Percentiles rank a stretch among this genome's conserved stretches.
Evolutionary conservation across 306 rosid species (phyloP).

Genomic region (Prinsepia uniflora): DNA sequence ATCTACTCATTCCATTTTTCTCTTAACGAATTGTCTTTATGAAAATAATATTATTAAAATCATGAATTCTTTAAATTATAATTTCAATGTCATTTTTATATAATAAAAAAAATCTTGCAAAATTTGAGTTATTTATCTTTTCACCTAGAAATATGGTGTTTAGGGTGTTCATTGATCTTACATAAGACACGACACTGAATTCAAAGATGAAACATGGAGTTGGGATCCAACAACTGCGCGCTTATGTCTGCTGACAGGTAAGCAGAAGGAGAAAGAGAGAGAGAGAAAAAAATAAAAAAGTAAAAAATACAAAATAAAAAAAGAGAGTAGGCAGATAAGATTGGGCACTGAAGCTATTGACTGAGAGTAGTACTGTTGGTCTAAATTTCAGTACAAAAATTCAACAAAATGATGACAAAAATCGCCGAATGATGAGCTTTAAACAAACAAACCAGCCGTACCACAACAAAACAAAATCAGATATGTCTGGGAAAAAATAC

Average conservation of each 20-base stretch:
- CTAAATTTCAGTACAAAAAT: neutral
- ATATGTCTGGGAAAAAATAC: neutral
- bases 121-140: no score
- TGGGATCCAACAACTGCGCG: constrained; percentile 40
- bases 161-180: neutral
- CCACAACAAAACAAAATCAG: neutral
- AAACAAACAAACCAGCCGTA: neutral
- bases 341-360: constrained; percentile 24
- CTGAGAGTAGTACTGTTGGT: constrained; percentile 20
- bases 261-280: constrained; percentile 9
- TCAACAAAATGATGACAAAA: constrained; percentile 5
- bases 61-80: no score
- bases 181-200: constrained; percentile 26
- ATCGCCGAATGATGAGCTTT: constrained; percentile 18
- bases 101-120: no score
- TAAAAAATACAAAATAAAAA: neutral
- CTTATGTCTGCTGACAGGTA: constrained; percentile 6
- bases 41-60: no score
- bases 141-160: no score
- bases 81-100: no score
- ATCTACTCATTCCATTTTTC: no score
- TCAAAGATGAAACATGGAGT: constrained; percentile 13
- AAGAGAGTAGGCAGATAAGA: constrained; percentile 14
- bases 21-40: no score
- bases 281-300: neutral